Evolutionary conservation across 352 stramenopile genomes (phyloP).

Genomic region (Phytophthora pseudosyringae): DNA sequence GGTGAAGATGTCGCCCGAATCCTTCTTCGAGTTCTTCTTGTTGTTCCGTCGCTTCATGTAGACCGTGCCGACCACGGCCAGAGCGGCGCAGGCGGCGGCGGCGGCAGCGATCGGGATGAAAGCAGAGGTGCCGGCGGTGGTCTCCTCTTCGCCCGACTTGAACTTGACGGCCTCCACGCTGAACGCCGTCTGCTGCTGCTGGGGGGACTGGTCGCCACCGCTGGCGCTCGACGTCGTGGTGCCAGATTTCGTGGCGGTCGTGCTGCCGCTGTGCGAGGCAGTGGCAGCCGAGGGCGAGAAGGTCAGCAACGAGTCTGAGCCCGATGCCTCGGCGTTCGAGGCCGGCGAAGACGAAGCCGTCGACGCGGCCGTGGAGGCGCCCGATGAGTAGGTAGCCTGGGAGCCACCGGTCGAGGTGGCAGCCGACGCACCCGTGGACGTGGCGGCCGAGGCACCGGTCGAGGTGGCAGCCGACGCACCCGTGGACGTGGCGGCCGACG

Average conservation of each 20-base stretch:
- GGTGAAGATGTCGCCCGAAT: slow-evolving; percentile 65
- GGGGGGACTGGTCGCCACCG: slow-evolving; percentile 10
- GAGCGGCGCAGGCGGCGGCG: slow-evolving; percentile 48
- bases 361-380: slow-evolving; percentile 10
- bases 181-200: slow-evolving; percentile 38
- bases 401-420: slow-evolving; percentile 13
- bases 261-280: slow-evolving; percentile 36
- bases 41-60: slow-evolving; percentile 72
- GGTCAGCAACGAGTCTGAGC: slow-evolving; percentile 33
- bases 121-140: neutral
- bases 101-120: slow-evolving; percentile 38
- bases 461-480: slow-evolving; percentile 4
- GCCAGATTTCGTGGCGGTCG: slow-evolving; percentile 32
- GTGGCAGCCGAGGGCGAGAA: slow-evolving; percentile 40
- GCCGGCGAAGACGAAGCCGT: slow-evolving; percentile 17
- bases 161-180: slow-evolving; percentile 47
- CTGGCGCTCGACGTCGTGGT: slow-evolving; percentile 11
- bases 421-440: neutral
- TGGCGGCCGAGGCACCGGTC: slow-evolving; percentile 9
- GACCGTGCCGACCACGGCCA: slow-evolving; percentile 52
- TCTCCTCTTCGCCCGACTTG: slow-evolving; percentile 29
- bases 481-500: neutral
- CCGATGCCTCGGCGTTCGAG: slow-evolving; percentile 6
- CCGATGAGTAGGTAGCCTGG: slow-evolving; percentile 14
- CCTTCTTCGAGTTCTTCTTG: slow-evolving; percentile 61